Evolutionary conservation across 208 protist species (phyloP), one percentile per base, ranked within the genome.

Genomic region (Sergeia podlipaevii): DNA sequence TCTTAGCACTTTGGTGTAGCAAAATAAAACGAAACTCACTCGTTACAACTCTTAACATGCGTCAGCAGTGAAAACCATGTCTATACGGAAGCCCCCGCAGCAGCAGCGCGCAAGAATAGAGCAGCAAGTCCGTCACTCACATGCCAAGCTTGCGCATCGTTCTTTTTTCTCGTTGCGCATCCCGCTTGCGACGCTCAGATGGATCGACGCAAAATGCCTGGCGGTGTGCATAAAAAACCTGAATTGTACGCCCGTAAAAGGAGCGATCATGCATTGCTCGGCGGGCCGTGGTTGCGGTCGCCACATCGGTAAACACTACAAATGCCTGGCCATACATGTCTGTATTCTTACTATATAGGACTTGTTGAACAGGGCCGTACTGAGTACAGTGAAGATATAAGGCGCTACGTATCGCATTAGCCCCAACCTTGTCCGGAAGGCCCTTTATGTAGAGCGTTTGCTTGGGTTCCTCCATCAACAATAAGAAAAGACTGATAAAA

Each of bases 361-460:
- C 78, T 18, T 80, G 77, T 24, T 71, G 55, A 17, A 94, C 80
- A 27, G 87, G 87, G 7, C 87, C 87, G 52, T 84, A 94, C 36
- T 91, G 87, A 0, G 87, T 91, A 67, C 87, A 94, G 57, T 85
- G 84, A 4, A 90, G 60, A 48, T 94, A 94, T 8, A 94, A 59
- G 2, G 78, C 80, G 11, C 83, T 71, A 8, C 75, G 70, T 49
- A 94, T 70, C 55, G 89, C 83, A 13, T 77, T 73, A 15, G 75
- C 69, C 2, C 83, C 89, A 13, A 76, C 54, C 53, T 94, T 94
- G 58, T 94, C 87, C 2, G 87, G 87, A 13, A 94, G 48, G 3
- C 81, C 81, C 21, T 73, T 61, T n/a, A 94, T 85, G 54, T 94
- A 94, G 4, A 94, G 56, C 26, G 82, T 90, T 52, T 87, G 78